These are phyloP conservation scores for Besnoitia besnoiti DNA, from an alignment of 169 alveolate species.

Conservation along the genomic window DNA sequence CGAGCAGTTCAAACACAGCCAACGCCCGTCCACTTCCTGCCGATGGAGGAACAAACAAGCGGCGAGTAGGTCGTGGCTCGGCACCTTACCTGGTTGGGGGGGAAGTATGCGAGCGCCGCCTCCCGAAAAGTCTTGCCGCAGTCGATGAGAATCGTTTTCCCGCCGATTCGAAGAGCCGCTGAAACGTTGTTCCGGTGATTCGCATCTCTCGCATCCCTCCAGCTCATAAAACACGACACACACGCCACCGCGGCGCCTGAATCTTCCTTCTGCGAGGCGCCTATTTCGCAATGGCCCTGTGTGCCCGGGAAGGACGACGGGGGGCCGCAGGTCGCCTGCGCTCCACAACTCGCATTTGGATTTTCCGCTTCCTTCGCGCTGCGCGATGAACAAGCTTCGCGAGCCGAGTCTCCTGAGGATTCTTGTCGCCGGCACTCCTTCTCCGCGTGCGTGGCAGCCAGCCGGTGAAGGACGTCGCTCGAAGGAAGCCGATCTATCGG, in stretches of 20 bases:
- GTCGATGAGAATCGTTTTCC: slow-evolving; percentile 62
- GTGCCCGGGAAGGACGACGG: background rate
- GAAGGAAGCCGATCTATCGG: slow-evolving; percentile 1
- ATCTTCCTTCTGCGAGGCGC: background rate
- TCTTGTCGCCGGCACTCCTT: background rate
- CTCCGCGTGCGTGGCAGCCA: background rate
- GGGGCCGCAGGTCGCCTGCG: background rate
- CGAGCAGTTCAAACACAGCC: no score
- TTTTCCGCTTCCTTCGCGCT: background rate
- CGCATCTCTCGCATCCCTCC: background rate
- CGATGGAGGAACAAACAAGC: no score
- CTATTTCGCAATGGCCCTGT: background rate
- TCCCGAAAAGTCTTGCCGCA: slow-evolving; percentile 76
- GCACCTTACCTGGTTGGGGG: background rate
- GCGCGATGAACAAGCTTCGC: no score
- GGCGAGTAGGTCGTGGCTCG: no score
- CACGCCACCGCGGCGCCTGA: background rate
- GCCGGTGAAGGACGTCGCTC: background rate
- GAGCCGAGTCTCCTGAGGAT: background rate
- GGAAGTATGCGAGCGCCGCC: slow-evolving; percentile 64
- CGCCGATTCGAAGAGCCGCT: background rate
- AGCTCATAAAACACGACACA: slow-evolving; percentile 18
- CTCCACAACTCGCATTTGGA: background rate
- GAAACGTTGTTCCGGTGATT: slow-evolving; percentile 47
- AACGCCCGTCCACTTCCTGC: no score